Conservation (phyloP, 164 flowering plant species). For the Nymphaea thermarum region DNA sequence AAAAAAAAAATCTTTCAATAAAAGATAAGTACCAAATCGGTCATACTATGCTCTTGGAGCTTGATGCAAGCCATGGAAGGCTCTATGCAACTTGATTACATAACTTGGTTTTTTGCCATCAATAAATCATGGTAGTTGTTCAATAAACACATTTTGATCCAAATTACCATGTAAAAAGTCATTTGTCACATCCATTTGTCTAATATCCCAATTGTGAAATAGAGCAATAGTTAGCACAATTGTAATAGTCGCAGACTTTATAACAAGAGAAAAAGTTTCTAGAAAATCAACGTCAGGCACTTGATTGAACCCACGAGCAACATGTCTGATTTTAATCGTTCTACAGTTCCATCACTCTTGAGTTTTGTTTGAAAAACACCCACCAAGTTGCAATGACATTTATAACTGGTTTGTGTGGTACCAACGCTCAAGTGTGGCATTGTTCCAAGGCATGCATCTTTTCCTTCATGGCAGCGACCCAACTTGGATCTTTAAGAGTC, state of each 20-base stretch:
- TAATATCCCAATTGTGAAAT: background rate
- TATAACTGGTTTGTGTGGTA: background rate
- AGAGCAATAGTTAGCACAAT: background rate
- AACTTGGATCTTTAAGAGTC: background rate
- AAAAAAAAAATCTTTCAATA: background rate
- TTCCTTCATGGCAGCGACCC: background rate
- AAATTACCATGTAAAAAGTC: background rate
- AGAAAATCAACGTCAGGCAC: background rate
- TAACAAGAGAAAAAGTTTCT: background rate
- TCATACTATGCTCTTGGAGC: background rate
- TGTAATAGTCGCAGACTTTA: background rate
- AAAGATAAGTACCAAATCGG: background rate
- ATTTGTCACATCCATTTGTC: background rate
- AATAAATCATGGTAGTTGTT: background rate
- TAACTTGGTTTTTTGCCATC: background rate
- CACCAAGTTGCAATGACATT: background rate
- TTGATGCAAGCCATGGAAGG: background rate
- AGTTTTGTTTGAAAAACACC: constrained; percentile 4
- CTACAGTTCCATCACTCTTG: background rate
- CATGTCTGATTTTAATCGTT: background rate
- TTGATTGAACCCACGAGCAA: background rate
- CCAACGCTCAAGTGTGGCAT: background rate
- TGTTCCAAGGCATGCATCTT: background rate
- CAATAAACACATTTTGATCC: constrained; percentile 2
- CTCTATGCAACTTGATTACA: background rate